These are phyloP conservation scores for Blastocystis sp. DNA, from an alignment of 352 stramenopile species.

Conservation along the genomic window DNA sequence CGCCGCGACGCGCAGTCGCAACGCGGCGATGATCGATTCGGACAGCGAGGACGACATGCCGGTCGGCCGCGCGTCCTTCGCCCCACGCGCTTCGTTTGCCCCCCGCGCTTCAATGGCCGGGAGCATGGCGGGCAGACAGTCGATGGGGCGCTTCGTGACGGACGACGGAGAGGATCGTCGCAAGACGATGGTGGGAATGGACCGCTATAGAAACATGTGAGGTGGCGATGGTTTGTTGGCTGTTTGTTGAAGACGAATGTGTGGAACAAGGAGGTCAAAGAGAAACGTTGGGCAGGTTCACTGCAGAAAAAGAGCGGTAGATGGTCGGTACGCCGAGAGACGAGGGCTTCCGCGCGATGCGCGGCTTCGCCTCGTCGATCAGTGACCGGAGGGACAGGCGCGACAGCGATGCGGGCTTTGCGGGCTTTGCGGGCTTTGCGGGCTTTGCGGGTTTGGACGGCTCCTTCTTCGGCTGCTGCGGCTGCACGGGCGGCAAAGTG, in stretches of 20 bases:
- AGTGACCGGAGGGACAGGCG: neutral
- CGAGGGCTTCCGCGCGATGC: neutral
- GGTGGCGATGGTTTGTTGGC: constrained; percentile 3
- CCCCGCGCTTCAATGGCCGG: neutral
- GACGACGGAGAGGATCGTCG: constrained; percentile 6
- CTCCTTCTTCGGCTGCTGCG: too few relatives aligned
- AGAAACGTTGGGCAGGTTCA: neutral
- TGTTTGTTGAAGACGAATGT: neutral
- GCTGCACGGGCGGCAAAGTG: too few relatives aligned
- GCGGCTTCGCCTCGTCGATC: neutral
- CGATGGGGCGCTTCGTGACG: constrained; percentile 31
- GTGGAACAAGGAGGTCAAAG: neutral
- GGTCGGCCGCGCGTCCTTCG: neutral
- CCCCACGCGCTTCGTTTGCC: neutral
- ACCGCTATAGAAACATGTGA: constrained; percentile 19
- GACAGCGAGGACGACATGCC: constrained; percentile 35
- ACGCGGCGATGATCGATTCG: constrained; percentile 30
- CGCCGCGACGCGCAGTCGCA: neutral
- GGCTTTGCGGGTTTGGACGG: neutral
- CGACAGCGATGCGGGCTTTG: neutral
- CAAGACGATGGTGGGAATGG: neutral
- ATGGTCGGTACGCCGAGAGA: neutral
- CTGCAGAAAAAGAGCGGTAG: neutral
- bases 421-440: neutral
- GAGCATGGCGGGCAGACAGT: neutral